These are phyloP conservation scores for Carallia brachiata DNA, from an alignment of 345 rosid genomes.

Conservation along the genomic window DNA sequence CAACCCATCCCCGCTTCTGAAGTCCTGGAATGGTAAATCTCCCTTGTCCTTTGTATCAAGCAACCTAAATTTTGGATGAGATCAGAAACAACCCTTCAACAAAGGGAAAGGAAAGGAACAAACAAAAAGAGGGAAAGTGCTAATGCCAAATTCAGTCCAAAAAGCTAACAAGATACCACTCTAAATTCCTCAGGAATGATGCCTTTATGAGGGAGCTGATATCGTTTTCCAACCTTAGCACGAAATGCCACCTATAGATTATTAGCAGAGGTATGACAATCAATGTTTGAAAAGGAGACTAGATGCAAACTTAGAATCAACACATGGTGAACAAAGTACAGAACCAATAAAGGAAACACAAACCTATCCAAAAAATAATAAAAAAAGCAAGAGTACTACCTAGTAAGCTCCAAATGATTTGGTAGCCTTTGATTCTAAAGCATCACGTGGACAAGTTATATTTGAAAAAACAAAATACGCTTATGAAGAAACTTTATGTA, in stretches of 20 bases:
- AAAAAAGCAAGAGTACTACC: neutral
- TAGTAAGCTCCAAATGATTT: neutral
- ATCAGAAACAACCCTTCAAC: slow-evolving; percentile 10
- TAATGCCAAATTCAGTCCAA: slow-evolving; percentile 8
- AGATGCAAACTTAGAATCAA: neutral
- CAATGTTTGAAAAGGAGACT: neutral
- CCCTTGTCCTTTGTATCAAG: slow-evolving; percentile 94
- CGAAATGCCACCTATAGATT: slow-evolving; percentile 80
- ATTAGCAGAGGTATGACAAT: neutral
- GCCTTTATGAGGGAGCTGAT: slow-evolving; percentile 92
- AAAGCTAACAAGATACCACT: slow-evolving; percentile 51
- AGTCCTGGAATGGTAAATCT: slow-evolving; percentile 92
- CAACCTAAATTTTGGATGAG: slow-evolving; percentile 48
- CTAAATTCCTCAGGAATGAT: slow-evolving; percentile 97
- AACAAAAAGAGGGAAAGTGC: neutral
- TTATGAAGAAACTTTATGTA: neutral
- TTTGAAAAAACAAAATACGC: neutral
- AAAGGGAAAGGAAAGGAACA: neutral
- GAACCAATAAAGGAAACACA: neutral
- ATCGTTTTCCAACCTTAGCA: slow-evolving; percentile 86
- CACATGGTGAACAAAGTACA: neutral
- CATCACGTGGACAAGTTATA: neutral
- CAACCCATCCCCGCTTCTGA: slow-evolving; percentile 91
- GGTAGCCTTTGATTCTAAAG: neutral
- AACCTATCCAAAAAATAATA: neutral